Evolutionary conservation across 192 early-diverging fungal genomes (phyloP), one percentile per base, ranked within the genome.

Genomic region (Coemansia sp.): DNA sequence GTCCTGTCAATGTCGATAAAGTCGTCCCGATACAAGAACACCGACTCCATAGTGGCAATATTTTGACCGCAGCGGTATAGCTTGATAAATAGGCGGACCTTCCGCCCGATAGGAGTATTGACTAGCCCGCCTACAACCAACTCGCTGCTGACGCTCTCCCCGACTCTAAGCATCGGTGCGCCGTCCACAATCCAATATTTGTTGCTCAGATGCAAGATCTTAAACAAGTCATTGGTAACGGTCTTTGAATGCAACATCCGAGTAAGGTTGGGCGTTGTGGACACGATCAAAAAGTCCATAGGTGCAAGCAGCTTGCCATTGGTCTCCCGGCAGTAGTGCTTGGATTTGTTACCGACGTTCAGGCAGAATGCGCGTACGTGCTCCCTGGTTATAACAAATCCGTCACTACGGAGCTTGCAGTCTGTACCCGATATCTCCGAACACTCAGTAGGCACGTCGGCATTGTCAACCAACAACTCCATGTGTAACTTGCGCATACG

Each of bases 241-340:
- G 92, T 88, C 71, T 92, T 89, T 38, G 94, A 91, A 78, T 92
- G 87, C 53, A 95, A 89, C 9, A 94, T 90, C 65, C 90, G 89
- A 57, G 95, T 88, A 41, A 95, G 87, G 80, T 88, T 81, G 79
- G 87, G 85, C 88, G 91, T 91, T 5, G 88, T 92, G 41, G 92
- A 89, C 24, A 94, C 89, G 52, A 92, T 91, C 49, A 92, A 88
- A 76, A 95, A 95, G 75, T 95, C 94, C 90, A 96, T 92, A 29
- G 95, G 95, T 33, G 93, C 92, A 57, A 90, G 41, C 92, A 91
- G 52, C 94, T 92, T 47, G 34, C 34, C 34, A 36, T 8, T 8
- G 0, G 7, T 8, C 34, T 36, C 34, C 0, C 7, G 34, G 7
- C 5, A 36, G 34, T 36, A 36, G 34, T 36, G 34, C 34, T 36